Evolutionary conservation across 176 grass and related monocot species (phyloP).

Genomic region (Cenchrus purpureus): DNA sequence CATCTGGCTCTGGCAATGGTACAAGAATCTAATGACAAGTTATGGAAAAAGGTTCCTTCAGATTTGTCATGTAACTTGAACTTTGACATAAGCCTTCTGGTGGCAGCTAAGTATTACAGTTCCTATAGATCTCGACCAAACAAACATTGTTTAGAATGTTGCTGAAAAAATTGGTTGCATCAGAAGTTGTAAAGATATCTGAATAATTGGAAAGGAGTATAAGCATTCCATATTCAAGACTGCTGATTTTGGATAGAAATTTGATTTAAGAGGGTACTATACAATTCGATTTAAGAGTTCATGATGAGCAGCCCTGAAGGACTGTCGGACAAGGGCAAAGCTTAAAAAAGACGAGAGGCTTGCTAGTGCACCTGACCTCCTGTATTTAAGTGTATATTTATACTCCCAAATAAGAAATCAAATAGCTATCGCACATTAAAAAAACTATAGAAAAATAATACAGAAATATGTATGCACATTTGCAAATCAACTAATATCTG

Average conservation of each 20-base stretch:
- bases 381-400: not conserved
- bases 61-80: not conserved
- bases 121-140: not conserved
- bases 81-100: slow-evolving; percentile 1
- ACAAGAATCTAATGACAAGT: slow-evolving; percentile 84
- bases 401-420: slow-evolving; percentile 11
- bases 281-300: not conserved
- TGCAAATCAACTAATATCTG: not conserved
- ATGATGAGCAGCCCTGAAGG: not conserved
- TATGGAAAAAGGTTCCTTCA: not conserved
- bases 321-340: not conserved
- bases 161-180: not conserved
- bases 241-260: not conserved
- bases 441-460: not conserved
- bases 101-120: not conserved
- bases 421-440: not conserved
- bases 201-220: not conserved
- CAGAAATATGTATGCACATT: not conserved
- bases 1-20: slow-evolving; percentile 87
- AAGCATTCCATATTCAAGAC: not conserved
- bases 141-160: not conserved
- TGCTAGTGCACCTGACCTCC: not conserved
- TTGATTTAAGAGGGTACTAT: not conserved
- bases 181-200: not conserved
- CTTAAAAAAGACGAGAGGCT: not conserved